A percentile compares a stretch with the other conserved stretches of the same genome.
Conservation (phyloP, 805 yeast species). For the Myxozyma lipomycoides region DNA sequence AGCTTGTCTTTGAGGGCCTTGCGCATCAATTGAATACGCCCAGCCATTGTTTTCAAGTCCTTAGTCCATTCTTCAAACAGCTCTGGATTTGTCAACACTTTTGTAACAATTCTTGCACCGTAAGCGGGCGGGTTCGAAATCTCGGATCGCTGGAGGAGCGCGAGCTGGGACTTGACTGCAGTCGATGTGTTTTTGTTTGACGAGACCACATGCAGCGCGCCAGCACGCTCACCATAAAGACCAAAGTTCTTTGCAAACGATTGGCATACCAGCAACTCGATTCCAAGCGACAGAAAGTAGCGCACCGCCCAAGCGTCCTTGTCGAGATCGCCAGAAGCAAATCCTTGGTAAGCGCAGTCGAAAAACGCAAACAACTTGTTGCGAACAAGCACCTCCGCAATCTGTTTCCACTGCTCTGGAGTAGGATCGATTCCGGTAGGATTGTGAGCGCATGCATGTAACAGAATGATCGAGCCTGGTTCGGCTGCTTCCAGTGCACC, state of each 20-base stretch:
- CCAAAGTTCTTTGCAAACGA: constrained; percentile 96
- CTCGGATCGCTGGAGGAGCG: constrained; percentile 73
- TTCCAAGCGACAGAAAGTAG: constrained; percentile 45
- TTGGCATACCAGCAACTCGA: constrained; percentile 78
- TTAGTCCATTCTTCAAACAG: constrained; percentile 74
- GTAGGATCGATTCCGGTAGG: constrained; percentile 97
- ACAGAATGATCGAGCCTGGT: constrained; percentile 69
- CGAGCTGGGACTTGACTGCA: constrained; percentile 72
- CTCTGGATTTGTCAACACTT: constrained; percentile 62
- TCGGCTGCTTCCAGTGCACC: constrained; percentile 61
- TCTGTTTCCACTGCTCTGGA: constrained; percentile 69
- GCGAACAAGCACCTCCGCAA: constrained; percentile 56
- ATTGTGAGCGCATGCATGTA: constrained; percentile 97
- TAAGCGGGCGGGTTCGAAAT: constrained; percentile 92
- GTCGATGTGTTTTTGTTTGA: constrained; percentile 43
- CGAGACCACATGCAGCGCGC: constrained; percentile 75
- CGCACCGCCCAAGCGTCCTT: constrained; percentile 82
- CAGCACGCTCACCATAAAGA: constrained; percentile 96
- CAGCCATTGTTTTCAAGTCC: constrained; percentile 83
- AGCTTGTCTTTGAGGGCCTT: constrained; percentile 57
- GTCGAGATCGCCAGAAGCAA: constrained; percentile 82
- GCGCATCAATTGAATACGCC: constrained; percentile 80
- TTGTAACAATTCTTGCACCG: constrained; percentile 86
- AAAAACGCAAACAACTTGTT: constrained; percentile 65
- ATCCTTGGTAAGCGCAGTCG: constrained; percentile 96